A percentile compares a stretch with the other conserved stretches of the same genome.
Conservation (phyloP, 768 basidiomycete species). For the Leccinum rimulosum region DNA sequence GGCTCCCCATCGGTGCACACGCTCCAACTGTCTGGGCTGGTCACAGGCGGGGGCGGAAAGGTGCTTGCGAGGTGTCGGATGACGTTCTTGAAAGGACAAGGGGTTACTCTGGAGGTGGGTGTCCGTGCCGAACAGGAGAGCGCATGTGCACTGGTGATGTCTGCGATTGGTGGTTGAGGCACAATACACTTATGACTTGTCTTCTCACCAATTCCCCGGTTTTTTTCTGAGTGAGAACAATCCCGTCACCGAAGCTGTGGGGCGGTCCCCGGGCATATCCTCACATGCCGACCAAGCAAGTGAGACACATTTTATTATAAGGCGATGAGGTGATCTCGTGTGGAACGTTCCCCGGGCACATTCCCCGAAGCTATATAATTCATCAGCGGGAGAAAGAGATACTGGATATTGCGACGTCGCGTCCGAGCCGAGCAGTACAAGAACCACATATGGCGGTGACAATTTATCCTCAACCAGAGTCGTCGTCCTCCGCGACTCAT, state of each 20-base stretch:
- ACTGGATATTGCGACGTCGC: background rate
- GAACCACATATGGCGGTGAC: constrained; percentile 14
- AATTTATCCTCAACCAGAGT: constrained; percentile 4
- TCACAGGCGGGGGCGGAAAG: constrained; percentile 93
- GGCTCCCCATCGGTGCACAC: constrained; percentile 87
- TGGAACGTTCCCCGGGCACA: constrained; percentile 3
- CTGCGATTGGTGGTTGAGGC: constrained; percentile 75
- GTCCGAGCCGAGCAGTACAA: background rate
- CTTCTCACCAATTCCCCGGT: constrained; percentile 6
- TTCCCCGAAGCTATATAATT: background rate
- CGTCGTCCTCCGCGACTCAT: constrained; percentile 5
- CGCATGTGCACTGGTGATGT: constrained; percentile 82
- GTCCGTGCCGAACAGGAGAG: constrained; percentile 91
- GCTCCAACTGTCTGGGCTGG: constrained; percentile 87
- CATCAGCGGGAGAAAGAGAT: constrained; percentile 5
- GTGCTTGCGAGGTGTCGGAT: constrained; percentile 92
- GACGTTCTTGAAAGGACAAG: constrained; percentile 87
- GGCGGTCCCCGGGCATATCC: background rate
- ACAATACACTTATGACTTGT: background rate
- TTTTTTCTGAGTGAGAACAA: background rate
- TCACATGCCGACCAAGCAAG: background rate
- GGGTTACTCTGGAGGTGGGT: constrained; percentile 88
- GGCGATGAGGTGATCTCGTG: background rate
- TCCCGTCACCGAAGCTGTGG: background rate
- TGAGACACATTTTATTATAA: background rate